phyloP scores from a whole-genome alignment of 495 filamentous ascomycete genomes.

The Pseudomonodictys pantanalensis region DNA sequence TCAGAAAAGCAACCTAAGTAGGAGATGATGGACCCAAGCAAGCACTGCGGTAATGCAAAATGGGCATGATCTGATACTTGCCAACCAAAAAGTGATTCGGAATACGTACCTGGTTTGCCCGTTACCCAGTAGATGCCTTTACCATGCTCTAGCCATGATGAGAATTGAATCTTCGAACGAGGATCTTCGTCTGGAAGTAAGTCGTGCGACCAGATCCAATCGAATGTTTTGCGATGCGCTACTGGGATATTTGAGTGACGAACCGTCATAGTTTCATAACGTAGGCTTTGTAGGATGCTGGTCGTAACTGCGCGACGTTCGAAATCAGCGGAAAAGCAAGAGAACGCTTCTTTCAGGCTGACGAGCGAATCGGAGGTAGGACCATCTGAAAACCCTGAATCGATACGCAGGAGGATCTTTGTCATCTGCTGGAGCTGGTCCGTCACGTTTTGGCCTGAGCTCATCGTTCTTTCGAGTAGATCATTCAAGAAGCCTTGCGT shows the following conservation, averaged over 20 bases:
- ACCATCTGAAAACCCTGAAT: not conserved
- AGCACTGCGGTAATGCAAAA: too few relatives aligned
- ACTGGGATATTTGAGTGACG: not conserved
- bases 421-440: not conserved
- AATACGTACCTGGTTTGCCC: not conserved
- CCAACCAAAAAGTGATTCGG: not conserved
- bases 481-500: not conserved
- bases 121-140: not conserved
- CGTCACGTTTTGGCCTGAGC: not conserved
- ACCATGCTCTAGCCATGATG: not conserved
- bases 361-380: not conserved
- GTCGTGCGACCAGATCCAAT: not conserved
- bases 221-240: not conserved
- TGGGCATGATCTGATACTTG: not conserved
- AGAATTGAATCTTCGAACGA: not conserved
- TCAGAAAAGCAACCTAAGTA: too few relatives aligned
- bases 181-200: not conserved
- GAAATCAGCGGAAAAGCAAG: not conserved
- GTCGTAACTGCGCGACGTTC: not conserved
- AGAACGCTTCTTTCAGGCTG: not conserved
- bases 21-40: too few relatives aligned
- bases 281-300: not conserved
- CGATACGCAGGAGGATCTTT: not conserved
- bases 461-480: not conserved
- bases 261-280: not conserved